Evolutionary conservation across 225 moss, liverwort and hornwort genomes (phyloP).

Genomic region (Marchantia polymorpha): DNA sequence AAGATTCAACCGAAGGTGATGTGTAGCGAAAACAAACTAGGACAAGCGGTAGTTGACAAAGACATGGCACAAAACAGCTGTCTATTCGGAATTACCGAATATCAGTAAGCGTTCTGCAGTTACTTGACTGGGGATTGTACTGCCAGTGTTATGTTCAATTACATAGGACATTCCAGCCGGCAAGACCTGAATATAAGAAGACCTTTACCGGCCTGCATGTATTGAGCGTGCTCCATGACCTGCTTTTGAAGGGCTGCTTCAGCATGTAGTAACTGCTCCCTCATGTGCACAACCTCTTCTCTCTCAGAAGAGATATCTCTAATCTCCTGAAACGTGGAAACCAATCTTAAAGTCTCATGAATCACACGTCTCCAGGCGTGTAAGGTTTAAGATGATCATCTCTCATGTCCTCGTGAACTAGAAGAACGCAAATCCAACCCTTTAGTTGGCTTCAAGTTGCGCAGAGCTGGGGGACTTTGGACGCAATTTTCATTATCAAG

Average conservation of each 20-base stretch:
- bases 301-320: slow-evolving; percentile 42
- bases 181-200: not conserved
- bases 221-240: slow-evolving; percentile 40
- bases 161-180: not conserved
- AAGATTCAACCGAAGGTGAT: not conserved
- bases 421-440: no score
- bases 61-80: not conserved
- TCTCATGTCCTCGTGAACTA: not conserved
- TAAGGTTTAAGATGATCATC: not conserved
- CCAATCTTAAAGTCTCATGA: not conserved
- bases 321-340: slow-evolving; percentile 36
- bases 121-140: not conserved
- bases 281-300: slow-evolving; percentile 38
- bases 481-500: no score
- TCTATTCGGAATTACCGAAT: not conserved
- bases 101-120: not conserved
- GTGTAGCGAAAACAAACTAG: not conserved
- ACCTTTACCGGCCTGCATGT: slow-evolving; percentile 49
- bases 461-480: no score
- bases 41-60: not conserved
- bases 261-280: slow-evolving; percentile 41
- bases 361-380: not conserved
- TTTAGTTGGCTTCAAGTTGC: no score
- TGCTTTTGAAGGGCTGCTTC: slow-evolving; percentile 47
- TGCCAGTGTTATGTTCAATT: not conserved